Evolutionary conservation across 169 alveolate species (phyloP).

Genomic region (Besnoitia besnoiti): DNA sequence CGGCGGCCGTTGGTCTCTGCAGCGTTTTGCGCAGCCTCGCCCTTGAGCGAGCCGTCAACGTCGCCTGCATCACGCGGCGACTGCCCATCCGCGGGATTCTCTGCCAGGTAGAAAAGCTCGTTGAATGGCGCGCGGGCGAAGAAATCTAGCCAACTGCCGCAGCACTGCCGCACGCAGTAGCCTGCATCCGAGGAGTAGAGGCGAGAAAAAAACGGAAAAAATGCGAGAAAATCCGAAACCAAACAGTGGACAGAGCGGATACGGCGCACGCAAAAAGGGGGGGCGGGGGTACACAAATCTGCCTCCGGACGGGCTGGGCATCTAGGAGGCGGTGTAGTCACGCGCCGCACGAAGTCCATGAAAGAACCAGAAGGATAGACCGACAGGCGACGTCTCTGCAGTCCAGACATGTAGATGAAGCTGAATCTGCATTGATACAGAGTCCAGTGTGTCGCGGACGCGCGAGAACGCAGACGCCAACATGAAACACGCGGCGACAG

Average conservation of each 20-base stretch:
- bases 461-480: too few relatives aligned
- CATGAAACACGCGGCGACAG: too few relatives aligned
- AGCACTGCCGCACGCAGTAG: slow-evolving; percentile 3
- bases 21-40: not conserved
- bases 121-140: slow-evolving; percentile 45
- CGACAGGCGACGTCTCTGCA: not conserved
- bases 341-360: too few relatives aligned
- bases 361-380: not conserved
- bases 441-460: too few relatives aligned
- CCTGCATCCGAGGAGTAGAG: not conserved
- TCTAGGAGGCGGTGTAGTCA: too few relatives aligned
- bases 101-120: slow-evolving; percentile 44
- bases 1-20: not conserved
- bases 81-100: not conserved
- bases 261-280: not conserved
- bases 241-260: not conserved
- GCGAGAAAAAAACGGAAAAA: not conserved
- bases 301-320: too few relatives aligned
- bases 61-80: not conserved
- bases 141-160: slow-evolving; percentile 56
- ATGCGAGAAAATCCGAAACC: not conserved
- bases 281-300: too few relatives aligned
- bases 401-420: not conserved
- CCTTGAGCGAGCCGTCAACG: too few relatives aligned
- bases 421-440: too few relatives aligned